These are phyloP conservation scores for Cryptococcus sp. DNA, from an alignment of 1,284 basidiomycete genomes.

Conservation along the genomic window DNA sequence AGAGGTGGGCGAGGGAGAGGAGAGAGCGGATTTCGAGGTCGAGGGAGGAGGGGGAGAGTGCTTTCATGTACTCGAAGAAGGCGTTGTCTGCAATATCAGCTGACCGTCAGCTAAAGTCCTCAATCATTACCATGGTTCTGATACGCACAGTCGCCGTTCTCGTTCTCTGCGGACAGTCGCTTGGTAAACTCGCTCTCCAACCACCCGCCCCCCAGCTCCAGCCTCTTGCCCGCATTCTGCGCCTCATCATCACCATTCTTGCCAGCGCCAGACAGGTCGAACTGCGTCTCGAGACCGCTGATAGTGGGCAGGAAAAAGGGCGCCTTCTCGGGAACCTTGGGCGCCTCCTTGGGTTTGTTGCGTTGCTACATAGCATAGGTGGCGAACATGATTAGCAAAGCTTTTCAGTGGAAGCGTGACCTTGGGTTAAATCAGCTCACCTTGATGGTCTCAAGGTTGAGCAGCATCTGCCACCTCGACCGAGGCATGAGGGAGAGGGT, in stretches of 20 bases:
- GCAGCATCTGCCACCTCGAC: constrained; percentile 89
- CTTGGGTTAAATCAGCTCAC: constrained; percentile 49
- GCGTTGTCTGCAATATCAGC: constrained; percentile 65
- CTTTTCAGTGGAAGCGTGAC: no score
- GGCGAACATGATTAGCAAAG: constrained; percentile 4
- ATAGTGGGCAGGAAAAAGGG: constrained; percentile 96
- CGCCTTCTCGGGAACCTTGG: constrained; percentile 89
- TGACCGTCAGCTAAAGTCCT: no score
- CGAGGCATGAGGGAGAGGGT: constrained; percentile 90
- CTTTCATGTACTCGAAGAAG: constrained; percentile 83
- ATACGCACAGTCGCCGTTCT: constrained; percentile 65
- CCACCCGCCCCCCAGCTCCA: constrained; percentile 58
- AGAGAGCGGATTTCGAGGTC: constrained; percentile 84
- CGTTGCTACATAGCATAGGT: constrained; percentile 60
- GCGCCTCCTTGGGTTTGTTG: constrained; percentile 93
- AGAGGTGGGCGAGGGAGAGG: constrained; percentile 62
- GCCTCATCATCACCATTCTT: constrained; percentile 51
- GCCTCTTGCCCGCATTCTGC: constrained; percentile 51
- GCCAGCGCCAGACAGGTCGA: constrained; percentile 56
- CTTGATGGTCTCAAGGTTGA: constrained; percentile 94
- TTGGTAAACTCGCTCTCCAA: constrained; percentile 72
- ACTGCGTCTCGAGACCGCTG: constrained; percentile 74
- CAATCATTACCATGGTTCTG: not conserved
- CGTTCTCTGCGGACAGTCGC: constrained; percentile 60
- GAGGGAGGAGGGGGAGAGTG: constrained; percentile 81